A percentile compares a stretch with the other conserved stretches of the same genome.
phyloP scores from a whole-genome alignment of 768 basidiomycete species.

The Chalciporus pseudorubinellus region DNA sequence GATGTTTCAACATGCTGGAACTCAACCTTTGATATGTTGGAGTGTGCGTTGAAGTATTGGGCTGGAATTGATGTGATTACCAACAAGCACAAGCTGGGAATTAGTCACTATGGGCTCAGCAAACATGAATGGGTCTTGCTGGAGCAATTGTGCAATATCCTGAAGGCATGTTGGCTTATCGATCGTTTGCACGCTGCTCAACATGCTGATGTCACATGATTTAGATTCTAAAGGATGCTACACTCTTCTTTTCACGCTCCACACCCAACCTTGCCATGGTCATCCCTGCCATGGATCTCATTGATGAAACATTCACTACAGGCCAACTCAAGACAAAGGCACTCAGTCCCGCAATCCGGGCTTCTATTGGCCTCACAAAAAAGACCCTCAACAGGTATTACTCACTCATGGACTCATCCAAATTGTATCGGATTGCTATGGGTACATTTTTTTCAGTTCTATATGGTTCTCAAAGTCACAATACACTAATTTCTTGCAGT shows the following conservation, averaged over 20 bases:
- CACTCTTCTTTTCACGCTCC: slow-evolving; percentile 26
- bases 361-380: slow-evolving; percentile 16
- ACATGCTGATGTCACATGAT: slow-evolving; percentile 8
- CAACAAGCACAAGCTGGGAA: slow-evolving; percentile 2
- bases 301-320: slow-evolving; percentile 24
- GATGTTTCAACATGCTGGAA: slow-evolving; percentile 23
- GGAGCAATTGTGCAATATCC: slow-evolving; percentile 6
- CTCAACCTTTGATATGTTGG: too few species aligned
- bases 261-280: slow-evolving; percentile 25
- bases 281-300: slow-evolving; percentile 35
- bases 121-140: slow-evolving; percentile 22
- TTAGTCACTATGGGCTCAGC: slow-evolving; percentile 13
- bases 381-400: slow-evolving; percentile 28
- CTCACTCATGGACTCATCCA: slow-evolving; percentile 18
- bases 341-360: background rate
- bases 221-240: slow-evolving; percentile 25
- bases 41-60: slow-evolving; percentile 19
- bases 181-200: slow-evolving; percentile 8
- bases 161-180: slow-evolving; percentile 12
- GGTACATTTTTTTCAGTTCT: slow-evolving; percentile 13
- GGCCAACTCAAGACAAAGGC: background rate
- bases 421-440: slow-evolving; percentile 30
- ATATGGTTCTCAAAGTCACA: background rate
- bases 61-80: slow-evolving; percentile 24
- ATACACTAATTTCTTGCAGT: slow-evolving; percentile 15